Conservation (phyloP, 495 filamentous ascomycete genomes). For the Sordaria brevicollis region DNA sequence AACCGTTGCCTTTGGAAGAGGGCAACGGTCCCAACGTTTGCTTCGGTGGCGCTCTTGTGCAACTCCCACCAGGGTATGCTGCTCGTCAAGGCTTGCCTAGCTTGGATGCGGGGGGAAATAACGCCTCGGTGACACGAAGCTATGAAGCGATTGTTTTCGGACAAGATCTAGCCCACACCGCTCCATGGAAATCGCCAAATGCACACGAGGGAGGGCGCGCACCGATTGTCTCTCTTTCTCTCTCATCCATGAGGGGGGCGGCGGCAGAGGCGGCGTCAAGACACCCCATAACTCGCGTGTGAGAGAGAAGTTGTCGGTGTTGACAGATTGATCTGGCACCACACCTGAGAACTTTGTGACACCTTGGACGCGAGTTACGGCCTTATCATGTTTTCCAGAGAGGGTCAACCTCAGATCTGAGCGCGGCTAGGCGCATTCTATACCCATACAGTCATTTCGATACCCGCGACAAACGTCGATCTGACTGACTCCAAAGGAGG, state of each 20-base stretch:
- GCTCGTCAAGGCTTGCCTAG: slow-evolving; percentile 31
- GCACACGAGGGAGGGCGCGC: background rate
- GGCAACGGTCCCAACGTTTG: background rate
- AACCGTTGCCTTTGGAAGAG: background rate
- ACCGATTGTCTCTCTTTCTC: background rate
- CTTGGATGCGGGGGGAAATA: slow-evolving; percentile 18
- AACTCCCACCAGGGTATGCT: slow-evolving; percentile 13
- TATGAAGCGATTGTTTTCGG: background rate
- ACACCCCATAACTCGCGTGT: background rate
- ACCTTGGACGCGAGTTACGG: background rate
- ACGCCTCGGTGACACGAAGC: background rate
- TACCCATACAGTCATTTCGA: background rate
- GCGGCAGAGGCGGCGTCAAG: background rate
- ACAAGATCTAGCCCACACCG: background rate
- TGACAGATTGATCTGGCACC: background rate
- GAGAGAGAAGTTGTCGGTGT: background rate
- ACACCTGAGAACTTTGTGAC: background rate
- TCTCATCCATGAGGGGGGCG: background rate
- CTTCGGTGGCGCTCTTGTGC: slow-evolving; percentile 11
- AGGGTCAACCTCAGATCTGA: background rate
- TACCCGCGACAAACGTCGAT: background rate
- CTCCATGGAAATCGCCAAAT: background rate
- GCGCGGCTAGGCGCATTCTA: background rate
- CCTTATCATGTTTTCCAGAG: background rate
- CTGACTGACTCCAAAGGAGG: background rate